Conservation (phyloP, 257 asterid species). For the Eucommia ulmoides region DNA sequence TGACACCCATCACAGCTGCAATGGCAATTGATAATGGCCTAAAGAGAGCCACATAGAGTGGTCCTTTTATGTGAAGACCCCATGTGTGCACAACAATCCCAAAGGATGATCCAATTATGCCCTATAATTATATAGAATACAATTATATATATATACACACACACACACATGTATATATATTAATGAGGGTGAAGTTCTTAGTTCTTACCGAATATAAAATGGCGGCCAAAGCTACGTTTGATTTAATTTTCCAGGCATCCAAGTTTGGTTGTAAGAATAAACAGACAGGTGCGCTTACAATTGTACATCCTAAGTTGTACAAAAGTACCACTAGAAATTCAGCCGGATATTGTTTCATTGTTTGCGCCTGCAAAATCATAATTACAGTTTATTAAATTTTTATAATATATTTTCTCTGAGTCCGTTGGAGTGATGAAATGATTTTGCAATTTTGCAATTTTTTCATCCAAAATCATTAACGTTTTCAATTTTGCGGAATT, state of each 20-base stretch:
- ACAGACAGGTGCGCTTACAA: background rate
- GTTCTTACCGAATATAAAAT: background rate
- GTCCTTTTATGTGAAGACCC: background rate
- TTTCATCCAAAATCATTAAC: too few relatives aligned
- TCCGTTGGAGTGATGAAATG: too few relatives aligned
- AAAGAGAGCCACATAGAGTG: background rate
- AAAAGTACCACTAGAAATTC: background rate
- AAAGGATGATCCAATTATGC: background rate
- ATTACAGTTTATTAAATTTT: background rate
- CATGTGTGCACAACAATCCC: background rate
- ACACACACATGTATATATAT: background rate
- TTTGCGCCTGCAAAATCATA: background rate
- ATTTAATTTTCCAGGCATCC: background rate
- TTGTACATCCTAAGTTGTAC: background rate
- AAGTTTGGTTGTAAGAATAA: background rate
- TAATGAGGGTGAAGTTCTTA: too few relatives aligned
- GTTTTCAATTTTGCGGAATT: too few relatives aligned
- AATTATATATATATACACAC: too few relatives aligned
- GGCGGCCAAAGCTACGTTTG: background rate
- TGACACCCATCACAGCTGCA: background rate
- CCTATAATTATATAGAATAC: background rate
- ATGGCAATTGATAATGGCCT: background rate
- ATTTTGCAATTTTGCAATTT: too few relatives aligned
- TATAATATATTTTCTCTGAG: background rate
- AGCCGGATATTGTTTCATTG: background rate